Evolutionary conservation across 2,329 filamentous ascomycete species (phyloP).

Genomic region (Coleophoma eucalyptorum): DNA sequence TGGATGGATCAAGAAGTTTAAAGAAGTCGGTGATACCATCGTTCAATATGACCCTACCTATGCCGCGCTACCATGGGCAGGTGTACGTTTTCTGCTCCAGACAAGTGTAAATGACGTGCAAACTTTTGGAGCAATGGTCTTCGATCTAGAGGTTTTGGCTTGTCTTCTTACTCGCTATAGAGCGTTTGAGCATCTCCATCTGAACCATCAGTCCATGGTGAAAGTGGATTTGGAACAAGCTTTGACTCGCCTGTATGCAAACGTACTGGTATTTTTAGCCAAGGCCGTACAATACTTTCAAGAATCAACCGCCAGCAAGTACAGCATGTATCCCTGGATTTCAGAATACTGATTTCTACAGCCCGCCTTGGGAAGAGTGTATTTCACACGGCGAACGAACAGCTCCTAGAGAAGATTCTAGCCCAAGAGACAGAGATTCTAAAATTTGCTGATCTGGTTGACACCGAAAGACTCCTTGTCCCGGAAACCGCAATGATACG

Average conservation of each 20-base stretch:
- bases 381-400: neutral
- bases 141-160: slow-evolving; percentile 10
- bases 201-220: neutral
- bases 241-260: neutral
- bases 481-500: neutral
- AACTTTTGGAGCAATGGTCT: slow-evolving; percentile 7
- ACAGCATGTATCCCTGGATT: neutral
- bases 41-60: slow-evolving; percentile 14
- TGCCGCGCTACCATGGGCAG: slow-evolving; percentile 21
- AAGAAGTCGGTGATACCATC: slow-evolving; percentile 16
- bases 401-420: neutral
- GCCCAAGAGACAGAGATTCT: neutral
- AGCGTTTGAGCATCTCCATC: slow-evolving; percentile 13
- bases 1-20: slow-evolving; percentile 20
- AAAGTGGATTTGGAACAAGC: neutral
- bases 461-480: neutral
- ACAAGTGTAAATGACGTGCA: slow-evolving; percentile 1
- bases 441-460: neutral
- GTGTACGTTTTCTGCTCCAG: slow-evolving; percentile 15
- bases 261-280: neutral
- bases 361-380: neutral
- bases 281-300: neutral
- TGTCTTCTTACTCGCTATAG: slow-evolving; percentile 13
- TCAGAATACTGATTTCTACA: neutral
- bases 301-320: slow-evolving; percentile 2